These are phyloP conservation scores for Cudoniella acicularis DNA, from an alignment of 495 filamentous ascomycete genomes.

Conservation along the genomic window DNA sequence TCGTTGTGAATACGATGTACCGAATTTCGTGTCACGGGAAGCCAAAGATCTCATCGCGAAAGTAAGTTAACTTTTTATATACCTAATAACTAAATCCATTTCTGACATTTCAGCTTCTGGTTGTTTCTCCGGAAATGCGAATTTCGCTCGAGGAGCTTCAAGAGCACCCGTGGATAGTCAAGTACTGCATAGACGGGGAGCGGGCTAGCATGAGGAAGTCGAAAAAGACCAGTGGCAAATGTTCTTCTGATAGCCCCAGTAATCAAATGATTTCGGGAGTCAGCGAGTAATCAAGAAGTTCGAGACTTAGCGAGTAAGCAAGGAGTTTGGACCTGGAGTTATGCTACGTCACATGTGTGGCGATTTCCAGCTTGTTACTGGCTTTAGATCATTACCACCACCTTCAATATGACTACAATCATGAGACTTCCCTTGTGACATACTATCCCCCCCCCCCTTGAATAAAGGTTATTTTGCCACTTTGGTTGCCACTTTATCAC, in stretches of 20 bases:
- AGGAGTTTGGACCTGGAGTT: too few species aligned
- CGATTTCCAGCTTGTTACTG: too few species aligned
- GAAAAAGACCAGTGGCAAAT: not conserved
- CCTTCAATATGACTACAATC: too few species aligned
- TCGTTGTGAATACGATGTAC: constrained; percentile 86
- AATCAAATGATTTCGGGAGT: too few species aligned
- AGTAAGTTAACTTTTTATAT: constrained; percentile 44
- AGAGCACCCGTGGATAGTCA: constrained; percentile 90
- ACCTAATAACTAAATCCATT: not conserved
- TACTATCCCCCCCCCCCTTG: too few species aligned
- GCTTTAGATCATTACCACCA: too few species aligned
- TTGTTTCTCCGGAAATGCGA: constrained; percentile 88
- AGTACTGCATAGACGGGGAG: constrained; percentile 82
- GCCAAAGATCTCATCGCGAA: constrained; percentile 86
- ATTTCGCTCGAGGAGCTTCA: constrained; percentile 84
- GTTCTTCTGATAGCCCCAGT: not conserved
- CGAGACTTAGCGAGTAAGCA: too few species aligned
- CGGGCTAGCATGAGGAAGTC: constrained; percentile 46
- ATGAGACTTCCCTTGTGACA: too few species aligned
- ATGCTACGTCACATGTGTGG: too few species aligned
- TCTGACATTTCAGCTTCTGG: constrained; percentile 64
- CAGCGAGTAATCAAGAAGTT: too few species aligned
- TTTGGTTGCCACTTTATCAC: too few species aligned
- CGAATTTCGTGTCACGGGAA: constrained; percentile 81
- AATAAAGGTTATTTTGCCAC: too few species aligned